Evolutionary conservation across 2,329 filamentous ascomycete species (phyloP).

Genomic region (Acephala macrosclerotiorum): DNA sequence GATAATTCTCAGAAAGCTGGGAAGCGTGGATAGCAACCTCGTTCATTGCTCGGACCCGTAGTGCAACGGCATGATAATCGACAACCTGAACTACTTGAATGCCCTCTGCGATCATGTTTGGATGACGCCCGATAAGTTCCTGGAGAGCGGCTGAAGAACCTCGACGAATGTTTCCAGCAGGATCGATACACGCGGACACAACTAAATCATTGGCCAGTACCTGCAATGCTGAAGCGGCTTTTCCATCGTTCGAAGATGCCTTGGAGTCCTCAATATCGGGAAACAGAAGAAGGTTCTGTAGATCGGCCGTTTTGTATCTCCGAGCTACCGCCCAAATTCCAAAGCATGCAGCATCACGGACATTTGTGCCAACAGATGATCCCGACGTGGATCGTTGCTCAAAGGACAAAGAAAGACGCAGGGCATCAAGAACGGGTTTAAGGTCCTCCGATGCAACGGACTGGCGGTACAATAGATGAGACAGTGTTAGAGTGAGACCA

Average conservation of each 20-base stretch:
- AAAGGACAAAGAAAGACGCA: constrained; percentile 83
- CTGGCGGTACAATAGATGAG: constrained; percentile 84
- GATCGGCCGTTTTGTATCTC: constrained; percentile 82
- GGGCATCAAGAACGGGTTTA: constrained; percentile 75
- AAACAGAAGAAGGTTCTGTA: constrained; percentile 65
- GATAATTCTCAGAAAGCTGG: constrained; percentile 67
- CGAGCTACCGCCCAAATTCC: constrained; percentile 93
- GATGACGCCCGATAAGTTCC: constrained; percentile 91
- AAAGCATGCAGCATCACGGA: constrained; percentile 94
- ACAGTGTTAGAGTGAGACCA: constrained; percentile 85
- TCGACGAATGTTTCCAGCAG: constrained; percentile 90
- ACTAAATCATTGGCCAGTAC: constrained; percentile 83
- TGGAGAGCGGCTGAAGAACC: constrained; percentile 94
- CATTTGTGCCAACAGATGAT: constrained; percentile 85
- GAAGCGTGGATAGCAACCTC: constrained; percentile 77
- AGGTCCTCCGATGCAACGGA: constrained; percentile 78
- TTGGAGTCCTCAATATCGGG: constrained; percentile 21
- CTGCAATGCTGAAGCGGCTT: constrained; percentile 69
- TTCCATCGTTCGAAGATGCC: too few species aligned
- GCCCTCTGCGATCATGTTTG: constrained; percentile 80
- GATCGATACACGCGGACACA: constrained; percentile 83
- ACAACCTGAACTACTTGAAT: constrained; percentile 88
- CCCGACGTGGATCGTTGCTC: constrained; percentile 88
- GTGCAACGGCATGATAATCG: constrained; percentile 91
- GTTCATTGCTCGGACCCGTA: constrained; percentile 82